These are phyloP conservation scores for Porogramme epimiltina DNA, from an alignment of 1,284 basidiomycete genomes.

Conservation along the genomic window DNA sequence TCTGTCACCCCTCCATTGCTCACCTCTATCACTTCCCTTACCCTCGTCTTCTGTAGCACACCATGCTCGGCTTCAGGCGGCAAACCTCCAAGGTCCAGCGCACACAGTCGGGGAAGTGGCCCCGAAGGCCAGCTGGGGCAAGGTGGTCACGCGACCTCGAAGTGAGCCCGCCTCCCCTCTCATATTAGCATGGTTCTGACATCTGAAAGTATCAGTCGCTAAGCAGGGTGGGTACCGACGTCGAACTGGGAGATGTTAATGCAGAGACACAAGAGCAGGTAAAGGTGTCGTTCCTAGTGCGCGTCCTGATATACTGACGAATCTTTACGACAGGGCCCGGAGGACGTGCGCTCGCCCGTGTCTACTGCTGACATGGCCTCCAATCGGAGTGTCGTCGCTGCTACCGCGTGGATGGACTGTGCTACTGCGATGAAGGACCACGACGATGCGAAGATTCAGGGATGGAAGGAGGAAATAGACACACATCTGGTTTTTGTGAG, in stretches of 20 bases:
- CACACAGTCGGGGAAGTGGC: background rate
- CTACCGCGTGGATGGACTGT: slow-evolving; percentile 20
- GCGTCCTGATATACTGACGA: no score
- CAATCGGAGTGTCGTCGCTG: background rate
- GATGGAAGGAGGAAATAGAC: slow-evolving; percentile 28
- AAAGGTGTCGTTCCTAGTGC: no score
- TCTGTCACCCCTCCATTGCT: background rate
- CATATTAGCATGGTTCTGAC: background rate
- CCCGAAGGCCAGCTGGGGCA: background rate
- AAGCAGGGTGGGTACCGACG: background rate
- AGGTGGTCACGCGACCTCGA: slow-evolving; percentile 6
- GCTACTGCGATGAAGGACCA: slow-evolving; percentile 21
- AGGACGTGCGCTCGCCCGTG: no score
- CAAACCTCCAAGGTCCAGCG: slow-evolving; percentile 1
- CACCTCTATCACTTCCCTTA: background rate
- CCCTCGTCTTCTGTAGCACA: background rate
- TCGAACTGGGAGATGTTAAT: background rate
- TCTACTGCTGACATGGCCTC: background rate
- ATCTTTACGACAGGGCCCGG: no score
- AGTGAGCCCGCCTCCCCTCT: background rate
- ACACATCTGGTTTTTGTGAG: slow-evolving; percentile 26
- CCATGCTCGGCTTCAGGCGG: slow-evolving; percentile 2
- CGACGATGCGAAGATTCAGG: slow-evolving; percentile 17
- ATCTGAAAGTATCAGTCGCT: background rate
- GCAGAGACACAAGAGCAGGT: background rate